Conservation (phyloP, 2,329 filamentous ascomycete genomes). For the Curvularia sp. region DNA sequence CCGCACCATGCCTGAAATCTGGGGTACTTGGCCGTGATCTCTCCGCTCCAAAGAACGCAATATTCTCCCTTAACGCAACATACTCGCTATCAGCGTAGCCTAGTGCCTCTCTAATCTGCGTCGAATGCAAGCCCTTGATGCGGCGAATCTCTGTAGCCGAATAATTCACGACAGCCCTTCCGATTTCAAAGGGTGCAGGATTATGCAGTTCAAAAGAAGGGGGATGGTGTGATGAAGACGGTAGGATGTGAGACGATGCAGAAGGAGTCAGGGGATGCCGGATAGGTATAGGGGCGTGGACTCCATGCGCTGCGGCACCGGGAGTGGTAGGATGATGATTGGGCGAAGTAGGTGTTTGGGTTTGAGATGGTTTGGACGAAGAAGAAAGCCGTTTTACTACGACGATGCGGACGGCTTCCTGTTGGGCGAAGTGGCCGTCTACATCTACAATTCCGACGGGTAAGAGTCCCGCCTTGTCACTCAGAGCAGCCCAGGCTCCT, state of each 20-base stretch:
- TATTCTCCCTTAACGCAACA: conserved; percentile 85
- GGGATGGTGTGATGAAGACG: conserved; percentile 14
- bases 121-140: conserved; percentile 85
- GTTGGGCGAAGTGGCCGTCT: conserved; percentile 85
- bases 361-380: conserved; percentile 7
- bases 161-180: conserved; percentile 91
- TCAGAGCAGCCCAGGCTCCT: conserved; percentile 82
- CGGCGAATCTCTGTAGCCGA: conserved; percentile 80
- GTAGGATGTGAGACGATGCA: neutral
- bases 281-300: conserved; percentile 30
- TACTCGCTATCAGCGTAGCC: conserved; percentile 97
- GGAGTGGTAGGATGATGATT: conserved; percentile 20
- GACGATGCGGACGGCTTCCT: conserved; percentile 87
- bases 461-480: conserved; percentile 84
- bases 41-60: conserved; percentile 70
- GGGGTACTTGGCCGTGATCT: conserved; percentile 51
- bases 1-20: conserved; percentile 26
- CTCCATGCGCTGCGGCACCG: conserved; percentile 26
- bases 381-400: conserved; percentile 70
- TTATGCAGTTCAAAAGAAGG: conserved; percentile 44
- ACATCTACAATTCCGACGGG: conserved; percentile 91
- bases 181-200: conserved; percentile 70
- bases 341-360: conserved; percentile 4
- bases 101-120: conserved; percentile 78
- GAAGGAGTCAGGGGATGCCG: conserved; percentile 24